Conservation (phyloP, 2,329 filamentous ascomycete species). For the Juglanconis sp. region DNA sequence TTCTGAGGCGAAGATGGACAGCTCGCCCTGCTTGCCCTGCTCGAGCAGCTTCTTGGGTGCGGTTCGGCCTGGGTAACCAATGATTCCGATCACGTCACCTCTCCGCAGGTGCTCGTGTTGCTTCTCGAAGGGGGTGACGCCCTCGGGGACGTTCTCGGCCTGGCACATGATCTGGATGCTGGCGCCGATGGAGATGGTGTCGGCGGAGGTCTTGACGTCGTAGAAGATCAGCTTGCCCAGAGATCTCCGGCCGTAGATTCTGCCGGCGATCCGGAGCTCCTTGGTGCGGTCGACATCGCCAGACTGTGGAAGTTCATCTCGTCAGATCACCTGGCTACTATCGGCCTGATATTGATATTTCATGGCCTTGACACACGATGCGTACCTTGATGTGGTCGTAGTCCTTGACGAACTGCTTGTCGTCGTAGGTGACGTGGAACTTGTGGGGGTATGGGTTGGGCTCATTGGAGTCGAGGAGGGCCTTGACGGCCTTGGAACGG, state of each 20-base stretch:
- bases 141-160: constrained; percentile 69
- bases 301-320: constrained; percentile 48
- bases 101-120: constrained; percentile 87
- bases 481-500: constrained; percentile 75
- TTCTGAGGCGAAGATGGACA: constrained; percentile 89
- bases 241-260: constrained; percentile 84
- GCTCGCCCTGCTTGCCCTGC: constrained; percentile 77
- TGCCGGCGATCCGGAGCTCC: constrained; percentile 72
- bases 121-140: constrained; percentile 67
- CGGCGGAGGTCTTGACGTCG: constrained; percentile 65
- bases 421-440: constrained; percentile 82
- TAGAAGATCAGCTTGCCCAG: constrained; percentile 91
- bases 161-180: constrained; percentile 93
- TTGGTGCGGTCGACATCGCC: constrained; percentile 78
- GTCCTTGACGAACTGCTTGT: constrained; percentile 74
- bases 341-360: background rate
- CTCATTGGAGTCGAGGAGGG: constrained; percentile 67
- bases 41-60: constrained; percentile 84
- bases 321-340: background rate
- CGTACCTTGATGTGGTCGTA: constrained; percentile 60
- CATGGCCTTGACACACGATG: background rate
- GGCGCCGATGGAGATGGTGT: constrained; percentile 58
- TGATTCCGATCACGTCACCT: constrained; percentile 88
- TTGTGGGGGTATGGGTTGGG: constrained; percentile 91
- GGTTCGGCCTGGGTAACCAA: constrained; percentile 80